Base-by-base conservation (phyloP, 192 early-diverging fungal species). In the Umbelopsis ramanniana region DNA sequence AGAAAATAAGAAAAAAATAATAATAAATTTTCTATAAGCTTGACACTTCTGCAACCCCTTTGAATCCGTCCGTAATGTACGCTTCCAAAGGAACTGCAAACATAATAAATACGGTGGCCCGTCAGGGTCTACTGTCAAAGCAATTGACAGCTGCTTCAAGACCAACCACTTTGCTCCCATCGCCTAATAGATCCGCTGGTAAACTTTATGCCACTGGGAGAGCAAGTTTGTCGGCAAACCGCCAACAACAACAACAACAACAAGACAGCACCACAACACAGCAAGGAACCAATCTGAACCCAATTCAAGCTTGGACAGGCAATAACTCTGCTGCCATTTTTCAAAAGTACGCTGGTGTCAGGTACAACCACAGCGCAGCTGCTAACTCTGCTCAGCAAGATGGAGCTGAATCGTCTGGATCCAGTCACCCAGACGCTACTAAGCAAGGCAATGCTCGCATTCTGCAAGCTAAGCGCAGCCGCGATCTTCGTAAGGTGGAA, bases 51-150 rank as follows among this genome's bases (percentile, higher is more conserved):
- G 29, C 33, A 37, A 26, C 26, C 23, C 57, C 33, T n/a, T 63
- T 63, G 26, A 23, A 63, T 19, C 33, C 33, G 29, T 43, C 11
- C 40, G 6, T 33, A 60, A 76, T 76, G 75, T 76, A 76, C n/a
- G 75, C 71, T 47, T 71, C 57, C 17, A 79, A 79, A 72, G 77
- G 77, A 71, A 74, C 77, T 14, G 53, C 70, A 15, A 72, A 69
- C 15, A 43, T 80, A 23, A 23, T 80, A 4, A 69, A 76, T 55
- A 74, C 74, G 4, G 79, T 80, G 40, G 35, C 72, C 23, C 72
- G 75, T 43, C 79, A 80, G 63, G 69, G 79, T 63, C 53, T 74
- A 6, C 33, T 80, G 15, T 52, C 79, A 21, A 80, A 80, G 38
- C 79, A 80, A 52, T 43, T 80, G 3, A 68, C 74, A 8, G 50